A percentile compares a stretch with the other conserved stretches of the same genome.
These are phyloP conservation scores for Ziziphus jujuba DNA, from an alignment of 306 rosid genomes.

Conservation along the genomic window DNA sequence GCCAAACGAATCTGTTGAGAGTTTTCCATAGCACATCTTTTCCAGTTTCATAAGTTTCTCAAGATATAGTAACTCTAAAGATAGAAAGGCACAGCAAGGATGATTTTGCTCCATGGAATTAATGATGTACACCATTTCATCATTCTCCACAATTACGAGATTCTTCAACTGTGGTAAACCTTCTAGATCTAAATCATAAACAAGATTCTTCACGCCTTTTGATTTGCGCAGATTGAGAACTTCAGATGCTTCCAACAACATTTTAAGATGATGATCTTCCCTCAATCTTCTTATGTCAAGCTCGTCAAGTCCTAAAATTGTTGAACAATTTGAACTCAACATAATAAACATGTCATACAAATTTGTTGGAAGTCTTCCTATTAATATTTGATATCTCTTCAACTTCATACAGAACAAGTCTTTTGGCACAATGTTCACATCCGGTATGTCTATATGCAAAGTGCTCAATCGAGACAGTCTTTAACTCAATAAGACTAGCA, in stretches of 20 bases:
- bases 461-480: not conserved
- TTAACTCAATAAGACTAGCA: not conserved
- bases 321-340: not conserved
- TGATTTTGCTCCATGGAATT: slow-evolving; percentile 21
- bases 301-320: not conserved
- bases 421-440: not conserved
- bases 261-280: not conserved
- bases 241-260: not conserved
- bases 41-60: slow-evolving; percentile 33
- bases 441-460: not conserved
- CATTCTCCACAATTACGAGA: too few relatives aligned
- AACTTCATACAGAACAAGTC: not conserved
- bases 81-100: slow-evolving; percentile 27
- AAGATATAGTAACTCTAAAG: slow-evolving; percentile 32
- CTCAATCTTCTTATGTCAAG: too few relatives aligned
- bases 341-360: too few relatives aligned
- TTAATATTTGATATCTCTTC: not conserved
- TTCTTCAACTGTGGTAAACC: not conserved
- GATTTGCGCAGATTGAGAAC: not conserved
- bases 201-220: not conserved
- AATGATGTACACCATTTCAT: not conserved
- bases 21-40: slow-evolving; percentile 33
- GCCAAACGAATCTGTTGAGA: slow-evolving; percentile 30
- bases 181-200: not conserved
- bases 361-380: not conserved